Conservation (phyloP, 345 rosid species). For the Atalantia buxifolia region DNA sequence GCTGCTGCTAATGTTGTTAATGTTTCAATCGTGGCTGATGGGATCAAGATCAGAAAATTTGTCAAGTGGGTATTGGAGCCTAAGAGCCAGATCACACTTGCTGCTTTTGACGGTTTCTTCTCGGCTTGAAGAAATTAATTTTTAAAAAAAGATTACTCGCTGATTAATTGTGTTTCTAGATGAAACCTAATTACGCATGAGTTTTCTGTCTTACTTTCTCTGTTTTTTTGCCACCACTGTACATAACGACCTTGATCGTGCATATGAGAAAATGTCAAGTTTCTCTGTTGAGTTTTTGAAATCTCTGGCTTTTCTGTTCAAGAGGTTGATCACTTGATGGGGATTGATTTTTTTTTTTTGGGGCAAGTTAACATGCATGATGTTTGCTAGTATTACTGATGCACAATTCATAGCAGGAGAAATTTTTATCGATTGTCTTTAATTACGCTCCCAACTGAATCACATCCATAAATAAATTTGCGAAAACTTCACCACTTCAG, state of each 20-base stretch:
- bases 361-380: no score
- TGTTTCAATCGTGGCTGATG: conserved; percentile 4
- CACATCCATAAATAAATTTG: no score
- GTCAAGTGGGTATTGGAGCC: conserved; percentile 32
- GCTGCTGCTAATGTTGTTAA: not conserved
- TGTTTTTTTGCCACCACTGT: not conserved
- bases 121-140: conserved; percentile 28
- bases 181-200: not conserved
- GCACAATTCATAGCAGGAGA: no score
- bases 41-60: conserved; percentile 16
- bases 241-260: not conserved
- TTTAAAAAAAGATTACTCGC: not conserved
- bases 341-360: no score
- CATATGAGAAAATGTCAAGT: not conserved
- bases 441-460: no score
- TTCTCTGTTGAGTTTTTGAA: not conserved
- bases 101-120: conserved; percentile 47
- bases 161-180: not conserved
- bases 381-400: no score
- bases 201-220: not conserved
- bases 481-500: no score
- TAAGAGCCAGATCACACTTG: conserved; percentile 29
- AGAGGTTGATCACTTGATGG: not conserved
- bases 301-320: not conserved
- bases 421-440: no score